Evolutionary conservation across 2,329 filamentous ascomycete species (phyloP), one percentile per base, ranked within the genome.

Genomic region (Cladophialophora exuberans): DNA sequence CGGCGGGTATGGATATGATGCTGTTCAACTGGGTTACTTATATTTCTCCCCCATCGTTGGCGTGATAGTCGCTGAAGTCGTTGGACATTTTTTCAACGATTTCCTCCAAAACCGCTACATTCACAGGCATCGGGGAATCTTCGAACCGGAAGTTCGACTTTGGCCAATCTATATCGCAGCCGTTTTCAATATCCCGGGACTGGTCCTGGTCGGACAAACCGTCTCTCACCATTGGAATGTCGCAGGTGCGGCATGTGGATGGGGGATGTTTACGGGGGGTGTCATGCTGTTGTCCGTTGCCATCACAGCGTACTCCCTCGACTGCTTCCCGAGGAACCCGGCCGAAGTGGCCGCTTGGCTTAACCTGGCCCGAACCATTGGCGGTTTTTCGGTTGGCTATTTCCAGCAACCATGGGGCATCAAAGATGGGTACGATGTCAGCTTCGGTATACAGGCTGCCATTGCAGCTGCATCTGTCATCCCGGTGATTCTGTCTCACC

Each of bases 341-440:
- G 79, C 78, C 2, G 79, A 82, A 61, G 78, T 82, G 2, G 74
- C 74, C 4, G 75, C 76, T 0, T 79, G 76, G 75, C 65, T 82
- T 33, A 81, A 80, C 64, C 72, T 77, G 47, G 72, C 72, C 1
- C 67, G 79, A 1, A 77, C 75, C 0, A 61, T 74, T 3, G 77
- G 76, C 17, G 79, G 79, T 0, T 82, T 82, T 56, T 38, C 50
- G 6, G 50, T 62, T 25, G 44, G 71, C 20, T 82, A 81, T 61
- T 79, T 81, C 52, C 76, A 81, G 71, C 72, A 80, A 2, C 64
- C 66, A 10, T 83, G 80, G 79, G 77, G 73, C 0, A 59, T 67
- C 3, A 66, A 68, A 3, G 63, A 72, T 50, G 78, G 78, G 0
- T 70, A 76, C 2, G 69, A 71, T 48, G 60, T 65, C 13, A 76